Evolutionary conservation across 2,329 filamentous ascomycete species (phyloP).

Genomic region (Botryotinia narcissicola): DNA sequence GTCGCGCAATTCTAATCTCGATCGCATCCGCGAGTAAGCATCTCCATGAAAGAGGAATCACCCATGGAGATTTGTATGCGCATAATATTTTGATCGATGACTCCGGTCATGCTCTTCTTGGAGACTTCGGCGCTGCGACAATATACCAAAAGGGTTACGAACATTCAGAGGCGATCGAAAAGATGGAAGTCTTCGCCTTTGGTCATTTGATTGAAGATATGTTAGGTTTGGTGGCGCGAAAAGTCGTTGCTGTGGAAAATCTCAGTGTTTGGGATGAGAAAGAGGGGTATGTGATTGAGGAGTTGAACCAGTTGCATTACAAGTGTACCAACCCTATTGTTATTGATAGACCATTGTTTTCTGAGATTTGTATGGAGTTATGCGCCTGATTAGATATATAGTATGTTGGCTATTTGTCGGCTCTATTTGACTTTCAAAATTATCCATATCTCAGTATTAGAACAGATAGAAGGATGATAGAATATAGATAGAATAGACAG

Average conservation of each 20-base stretch:
- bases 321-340: conserved; percentile 35
- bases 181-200: conserved; percentile 49
- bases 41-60: conserved; percentile 45
- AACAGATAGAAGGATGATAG: neutral
- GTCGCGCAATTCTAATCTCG: conserved; percentile 41
- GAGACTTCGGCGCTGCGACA: conserved; percentile 49
- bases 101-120: conserved; percentile 46
- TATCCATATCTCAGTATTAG: neutral
- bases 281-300: conserved; percentile 33
- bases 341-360: conserved; percentile 33
- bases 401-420: neutral
- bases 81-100: conserved; percentile 47
- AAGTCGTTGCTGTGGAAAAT: conserved; percentile 21
- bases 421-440: neutral
- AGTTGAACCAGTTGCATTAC: conserved; percentile 35
- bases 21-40: conserved; percentile 46
- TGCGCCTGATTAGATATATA: conserved; percentile 5
- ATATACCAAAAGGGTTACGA: conserved; percentile 41
- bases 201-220: conserved; percentile 48
- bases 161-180: conserved; percentile 40
- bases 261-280: conserved; percentile 32
- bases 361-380: conserved; percentile 27
- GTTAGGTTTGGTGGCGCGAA: conserved; percentile 39
- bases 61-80: conserved; percentile 49
- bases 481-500: neutral